phyloP scores from a whole-genome alignment of 495 filamentous ascomycete species.

The Podospora bellae-mahoneyi region DNA sequence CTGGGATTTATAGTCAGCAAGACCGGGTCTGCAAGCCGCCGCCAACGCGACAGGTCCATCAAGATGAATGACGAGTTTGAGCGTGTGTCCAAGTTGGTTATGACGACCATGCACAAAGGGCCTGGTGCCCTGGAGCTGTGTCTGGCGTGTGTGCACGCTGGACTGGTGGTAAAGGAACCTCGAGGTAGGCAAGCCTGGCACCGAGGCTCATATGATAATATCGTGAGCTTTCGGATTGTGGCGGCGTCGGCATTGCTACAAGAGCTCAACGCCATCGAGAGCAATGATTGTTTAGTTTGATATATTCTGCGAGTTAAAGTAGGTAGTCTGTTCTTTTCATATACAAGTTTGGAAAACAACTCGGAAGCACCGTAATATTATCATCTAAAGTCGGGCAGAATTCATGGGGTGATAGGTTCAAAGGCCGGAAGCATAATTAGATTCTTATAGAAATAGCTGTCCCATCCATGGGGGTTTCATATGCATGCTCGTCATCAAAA shows the following conservation, averaged over 20 bases:
- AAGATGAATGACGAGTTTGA: constrained; percentile 63
- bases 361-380: no score
- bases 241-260: constrained; percentile 37
- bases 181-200: constrained; percentile 3
- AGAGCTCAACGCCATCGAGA: constrained; percentile 30
- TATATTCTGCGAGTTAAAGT: background rate
- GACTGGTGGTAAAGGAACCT: constrained; percentile 3
- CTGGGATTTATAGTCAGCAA: constrained; percentile 68
- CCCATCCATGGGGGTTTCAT: no score
- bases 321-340: background rate
- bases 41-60: constrained; percentile 60
- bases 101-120: constrained; percentile 37
- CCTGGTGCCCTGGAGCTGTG: constrained; percentile 38
- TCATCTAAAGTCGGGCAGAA: no score
- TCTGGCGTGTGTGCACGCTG: constrained; percentile 38
- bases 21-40: constrained; percentile 52
- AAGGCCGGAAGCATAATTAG: no score
- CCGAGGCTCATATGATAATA: constrained; percentile 16
- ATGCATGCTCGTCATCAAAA: background rate
- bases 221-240: constrained; percentile 42
- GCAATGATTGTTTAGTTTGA: background rate
- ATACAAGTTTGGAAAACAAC: no score
- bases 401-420: no score
- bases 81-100: constrained; percentile 45
- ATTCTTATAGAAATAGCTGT: no score